Base-by-base conservation (phyloP, 2,329 filamentous ascomycete genomes). In the Alternaria arbusti region DNA sequence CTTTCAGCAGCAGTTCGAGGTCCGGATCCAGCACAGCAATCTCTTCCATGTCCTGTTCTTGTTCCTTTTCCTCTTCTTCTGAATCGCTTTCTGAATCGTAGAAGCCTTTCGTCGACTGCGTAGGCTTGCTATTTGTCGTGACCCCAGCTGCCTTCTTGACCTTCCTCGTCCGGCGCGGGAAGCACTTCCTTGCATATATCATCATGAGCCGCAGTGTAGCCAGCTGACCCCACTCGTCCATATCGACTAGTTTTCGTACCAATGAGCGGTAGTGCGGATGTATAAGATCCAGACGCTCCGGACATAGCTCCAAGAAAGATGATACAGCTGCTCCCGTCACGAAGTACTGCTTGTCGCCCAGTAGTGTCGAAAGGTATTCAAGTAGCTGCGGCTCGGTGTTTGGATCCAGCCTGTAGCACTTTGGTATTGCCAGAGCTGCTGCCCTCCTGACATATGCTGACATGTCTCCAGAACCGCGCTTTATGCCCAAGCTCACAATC, bases 211-310 rank as follows among this genome's bases (percentile, higher is more conserved):
- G 87, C 70, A 99, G 77, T 3, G 92, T 92, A 3, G 93, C 91
- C 57, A 98, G 80, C 81, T 99, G 96, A 45, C 94, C 92, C 96
- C 96, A 99, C 81, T 99, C 96, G 75, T 99, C 96, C 96, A 99
- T 99, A 77, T 99, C 96, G 23, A 97, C 93, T 56, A 98, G 83
- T 83, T 97, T 97, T 79, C 89, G 92, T 66, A 97, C 90, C 66
- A 99, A 83, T 36, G 88, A 86, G 54, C 93, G 89, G 81, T 98
- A 99, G 77, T 97, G 91, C 69, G 91, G 90, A 80, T 99, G 96
- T 70, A 99, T 89, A 63, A 99, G 83, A 77, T 97, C 94, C 67
- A 97, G 86, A 57, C 91, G 86, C 15, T 96, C 91, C 0, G 96
- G 94, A 70, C 95, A 98, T 26, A 98, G 85, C 68, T 97, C 93